Evolutionary conservation across 495 filamentous ascomycete genomes (phyloP), one percentile per base, ranked within the genome.

Genomic region (Podospora sp.): DNA sequence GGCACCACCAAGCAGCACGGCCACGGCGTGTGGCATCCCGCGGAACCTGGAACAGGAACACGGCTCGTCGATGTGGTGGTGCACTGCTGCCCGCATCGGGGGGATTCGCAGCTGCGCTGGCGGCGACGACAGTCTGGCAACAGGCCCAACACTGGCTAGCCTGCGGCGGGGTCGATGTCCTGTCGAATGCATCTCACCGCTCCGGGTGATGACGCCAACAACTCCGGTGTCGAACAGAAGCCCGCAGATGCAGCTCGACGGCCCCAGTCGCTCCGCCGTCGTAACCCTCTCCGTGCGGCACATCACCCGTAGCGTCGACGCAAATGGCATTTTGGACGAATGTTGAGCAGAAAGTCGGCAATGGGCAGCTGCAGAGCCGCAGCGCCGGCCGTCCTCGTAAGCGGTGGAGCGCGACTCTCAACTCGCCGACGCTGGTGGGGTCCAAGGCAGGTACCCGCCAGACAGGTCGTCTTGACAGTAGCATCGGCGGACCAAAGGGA

Each of bases 81-180:
- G n/a, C n/a, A n/a, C n/a, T n/a, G n/a, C n/a, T n/a, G n/a, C n/a
- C n/a, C n/a, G n/a, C n/a, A n/a, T n/a, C n/a, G n/a, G n/a, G 50
- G 60, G 60, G 68, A 72, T 69, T 72, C 53, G 68, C 49, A 68
- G 67, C 70, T 72, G 72, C 60, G 67, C 61, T 66, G 36, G 27
- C 25, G 26, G 26, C 55, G 55, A 60, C 29, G 12, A 46, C 53
- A 46, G 64, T 63, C 58, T 52, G 40, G 21, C 24, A 18, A 56
- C 24, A 21, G 60, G 51, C 40, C 40, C 40, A 46, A 18, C 40
- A 46, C 40, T 46, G 40, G 40, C 40, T 18, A 18, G 40, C 40
- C 9, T 46, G 40, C 40, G 40, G 40, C 40, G 40, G 40, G 40
- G 40, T 46, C 40, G 40, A 46, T 46, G 40, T 2, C 40, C 40